A percentile compares a stretch with the other conserved stretches of the same genome.
Evolutionary conservation across 352 stramenopile species (phyloP).

Genomic region (Globisporangium emineosum): DNA sequence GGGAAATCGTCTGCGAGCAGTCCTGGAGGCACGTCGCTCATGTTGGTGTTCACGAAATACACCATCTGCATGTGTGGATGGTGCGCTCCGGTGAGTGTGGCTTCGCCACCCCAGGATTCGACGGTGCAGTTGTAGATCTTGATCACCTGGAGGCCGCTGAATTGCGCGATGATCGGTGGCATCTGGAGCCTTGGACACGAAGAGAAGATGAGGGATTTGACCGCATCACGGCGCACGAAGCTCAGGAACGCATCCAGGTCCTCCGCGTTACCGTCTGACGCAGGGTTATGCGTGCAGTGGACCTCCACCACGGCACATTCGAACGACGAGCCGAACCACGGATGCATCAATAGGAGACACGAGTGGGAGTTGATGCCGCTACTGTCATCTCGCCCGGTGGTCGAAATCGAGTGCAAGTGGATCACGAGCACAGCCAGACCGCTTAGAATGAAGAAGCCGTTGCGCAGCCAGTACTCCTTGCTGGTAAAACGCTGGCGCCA

Average conservation of each 20-base stretch:
- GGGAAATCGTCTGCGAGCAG: slow-evolving; percentile 38
- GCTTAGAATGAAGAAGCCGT: slow-evolving; percentile 6
- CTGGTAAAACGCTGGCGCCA: background rate
- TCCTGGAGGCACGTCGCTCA: slow-evolving; percentile 26
- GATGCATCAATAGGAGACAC: slow-evolving; percentile 1
- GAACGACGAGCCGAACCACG: background rate
- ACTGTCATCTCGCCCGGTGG: background rate
- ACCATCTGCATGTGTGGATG: slow-evolving; percentile 30
- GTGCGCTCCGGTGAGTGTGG: slow-evolving; percentile 18
- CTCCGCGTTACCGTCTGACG: background rate
- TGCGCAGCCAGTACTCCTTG: background rate
- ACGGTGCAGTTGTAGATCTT: slow-evolving; percentile 50
- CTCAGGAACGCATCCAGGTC: slow-evolving; percentile 20
- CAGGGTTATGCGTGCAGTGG: no score
- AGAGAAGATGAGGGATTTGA: slow-evolving; percentile 27
- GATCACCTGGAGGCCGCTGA: slow-evolving; percentile 26
- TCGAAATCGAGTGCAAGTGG: background rate
- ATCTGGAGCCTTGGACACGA: slow-evolving; percentile 35
- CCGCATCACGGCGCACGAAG: slow-evolving; percentile 18
- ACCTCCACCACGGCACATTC: background rate
- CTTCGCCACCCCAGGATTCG: slow-evolving; percentile 18
- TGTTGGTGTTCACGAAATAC: slow-evolving; percentile 30
- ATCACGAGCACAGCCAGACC: background rate
- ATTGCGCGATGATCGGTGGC: slow-evolving; percentile 16
- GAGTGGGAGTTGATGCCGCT: no score